These are phyloP conservation scores for Coemansia sp. DNA, from an alignment of 192 early-diverging fungal genomes.

Conservation along the genomic window DNA sequence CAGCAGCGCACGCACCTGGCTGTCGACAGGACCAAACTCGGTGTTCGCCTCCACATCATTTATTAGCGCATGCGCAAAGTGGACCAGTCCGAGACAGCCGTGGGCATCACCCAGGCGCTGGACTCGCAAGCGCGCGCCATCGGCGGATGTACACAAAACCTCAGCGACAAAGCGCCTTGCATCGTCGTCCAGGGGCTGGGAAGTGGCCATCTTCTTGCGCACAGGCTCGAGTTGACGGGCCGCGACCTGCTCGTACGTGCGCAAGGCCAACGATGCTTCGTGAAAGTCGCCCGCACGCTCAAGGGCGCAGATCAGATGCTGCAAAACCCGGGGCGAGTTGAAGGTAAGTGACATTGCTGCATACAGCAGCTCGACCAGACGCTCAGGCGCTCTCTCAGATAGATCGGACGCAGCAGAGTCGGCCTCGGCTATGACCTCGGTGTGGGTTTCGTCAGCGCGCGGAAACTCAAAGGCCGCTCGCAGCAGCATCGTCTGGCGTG, in stretches of 20 bases:
- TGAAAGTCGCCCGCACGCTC: constrained; percentile 67
- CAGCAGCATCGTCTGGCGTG: constrained; percentile 62
- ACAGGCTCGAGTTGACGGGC: constrained; percentile 49
- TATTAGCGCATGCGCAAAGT: constrained; percentile 46
- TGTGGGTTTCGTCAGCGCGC: constrained; percentile 60
- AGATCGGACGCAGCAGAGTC: constrained; percentile 63
- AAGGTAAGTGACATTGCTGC: constrained; percentile 65
- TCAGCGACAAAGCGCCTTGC: constrained; percentile 12
- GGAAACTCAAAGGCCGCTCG: constrained; percentile 61
- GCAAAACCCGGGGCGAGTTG: constrained; percentile 68
- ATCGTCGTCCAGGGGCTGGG: constrained; percentile 13
- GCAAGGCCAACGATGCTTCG: constrained; percentile 70
- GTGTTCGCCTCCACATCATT: constrained; percentile 23
- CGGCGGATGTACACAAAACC: constrained; percentile 34
- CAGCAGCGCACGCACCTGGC: constrained; percentile 22
- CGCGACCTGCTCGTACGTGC: constrained; percentile 62
- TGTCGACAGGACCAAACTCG: not conserved
- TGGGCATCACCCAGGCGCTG: constrained; percentile 28
- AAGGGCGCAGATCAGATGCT: constrained; percentile 63
- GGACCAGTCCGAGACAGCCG: constrained; percentile 41
- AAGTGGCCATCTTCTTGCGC: constrained; percentile 19
- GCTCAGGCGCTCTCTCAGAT: not conserved
- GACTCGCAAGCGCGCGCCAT: constrained; percentile 53
- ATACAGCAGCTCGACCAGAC: constrained; percentile 64
- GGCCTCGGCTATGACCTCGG: constrained; percentile 60